Evolutionary conservation across 805 yeast genomes (phyloP).

Genomic region (Ogataea siamensis): DNA sequence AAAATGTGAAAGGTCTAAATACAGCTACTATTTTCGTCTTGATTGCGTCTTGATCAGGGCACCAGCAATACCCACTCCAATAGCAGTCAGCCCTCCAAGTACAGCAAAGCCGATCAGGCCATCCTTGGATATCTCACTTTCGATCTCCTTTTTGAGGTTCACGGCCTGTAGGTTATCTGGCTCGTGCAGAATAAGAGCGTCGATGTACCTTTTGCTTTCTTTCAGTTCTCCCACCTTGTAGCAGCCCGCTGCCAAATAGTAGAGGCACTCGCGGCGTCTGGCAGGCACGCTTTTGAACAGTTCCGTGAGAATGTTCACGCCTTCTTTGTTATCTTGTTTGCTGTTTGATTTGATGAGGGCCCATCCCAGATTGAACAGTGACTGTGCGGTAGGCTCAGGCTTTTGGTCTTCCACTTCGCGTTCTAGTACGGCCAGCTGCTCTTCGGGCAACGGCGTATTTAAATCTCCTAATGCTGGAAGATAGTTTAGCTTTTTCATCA

Average conservation of each 20-base stretch:
- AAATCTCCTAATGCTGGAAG: constrained; percentile 32
- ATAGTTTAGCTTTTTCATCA: constrained; percentile 29
- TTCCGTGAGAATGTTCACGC: constrained; percentile 70
- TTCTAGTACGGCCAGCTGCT: constrained; percentile 72
- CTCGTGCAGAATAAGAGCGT: constrained; percentile 71
- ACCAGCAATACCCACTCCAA: constrained; percentile 57
- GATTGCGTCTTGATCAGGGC: constrained; percentile 22
- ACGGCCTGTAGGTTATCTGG: constrained; percentile 81
- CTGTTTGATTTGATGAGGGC: constrained; percentile 76
- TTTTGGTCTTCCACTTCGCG: constrained; percentile 79
- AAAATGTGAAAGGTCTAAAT: constrained; percentile 11
- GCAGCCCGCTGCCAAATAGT: constrained; percentile 83
- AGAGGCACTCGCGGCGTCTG: constrained; percentile 85
- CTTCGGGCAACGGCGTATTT: constrained; percentile 57
- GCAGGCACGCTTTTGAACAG: constrained; percentile 73
- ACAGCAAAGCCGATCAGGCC: constrained; percentile 87
- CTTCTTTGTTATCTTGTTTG: constrained; percentile 67
- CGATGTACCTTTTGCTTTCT: constrained; percentile 83
- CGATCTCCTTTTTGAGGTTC: constrained; percentile 70
- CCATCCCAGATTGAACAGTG: constrained; percentile 95
- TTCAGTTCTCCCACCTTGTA: constrained; percentile 84
- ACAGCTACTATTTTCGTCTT: constrained; percentile 9
- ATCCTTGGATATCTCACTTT: constrained; percentile 80
- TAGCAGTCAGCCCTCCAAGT: constrained; percentile 81
- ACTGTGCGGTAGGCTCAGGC: constrained; percentile 75